Percentiles rank a stretch among this genome's conserved stretches.
These are phyloP conservation scores for Madurella fahalii DNA, from an alignment of 2,329 filamentous ascomycete genomes.

Conservation along the genomic window DNA sequence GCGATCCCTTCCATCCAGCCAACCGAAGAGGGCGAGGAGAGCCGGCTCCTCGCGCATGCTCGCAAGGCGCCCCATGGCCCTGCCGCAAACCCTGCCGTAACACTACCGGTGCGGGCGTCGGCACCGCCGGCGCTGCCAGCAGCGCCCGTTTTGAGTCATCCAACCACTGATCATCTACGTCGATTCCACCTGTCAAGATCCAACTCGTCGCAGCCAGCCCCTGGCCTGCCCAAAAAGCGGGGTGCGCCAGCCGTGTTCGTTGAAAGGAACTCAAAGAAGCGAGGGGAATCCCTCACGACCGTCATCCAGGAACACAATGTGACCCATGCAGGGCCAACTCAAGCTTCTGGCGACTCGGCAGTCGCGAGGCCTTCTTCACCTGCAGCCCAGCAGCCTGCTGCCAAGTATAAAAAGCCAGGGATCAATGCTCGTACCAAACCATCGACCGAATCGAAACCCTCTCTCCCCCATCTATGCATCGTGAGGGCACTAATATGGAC, in stretches of 20 bases:
- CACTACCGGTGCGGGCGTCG: not conserved
- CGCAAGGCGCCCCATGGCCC: constrained; percentile 22
- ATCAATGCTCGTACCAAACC: constrained; percentile 5
- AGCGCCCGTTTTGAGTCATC: not conserved
- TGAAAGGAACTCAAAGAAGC: constrained; percentile 25
- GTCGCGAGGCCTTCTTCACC: not conserved
- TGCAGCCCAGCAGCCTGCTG: not conserved
- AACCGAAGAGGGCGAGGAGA: constrained; percentile 39
- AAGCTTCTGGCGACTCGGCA: not conserved
- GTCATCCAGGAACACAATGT: constrained; percentile 7
- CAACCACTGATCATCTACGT: constrained; percentile 17
- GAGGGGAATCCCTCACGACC: constrained; percentile 13
- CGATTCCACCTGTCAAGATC: constrained; percentile 26
- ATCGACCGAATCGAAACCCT: constrained; percentile 8
- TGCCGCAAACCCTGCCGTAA: constrained; percentile 4
- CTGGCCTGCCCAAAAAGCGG: constrained; percentile 24
- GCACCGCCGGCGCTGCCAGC: not conserved
- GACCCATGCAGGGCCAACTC: not conserved
- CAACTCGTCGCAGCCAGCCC: constrained; percentile 14
- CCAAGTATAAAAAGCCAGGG: constrained; percentile 20
- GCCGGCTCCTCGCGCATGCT: constrained; percentile 12
- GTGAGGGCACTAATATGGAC: constrained; percentile 41
- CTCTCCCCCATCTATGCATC: constrained; percentile 19
- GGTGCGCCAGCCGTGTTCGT: constrained; percentile 24
- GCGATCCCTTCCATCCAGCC: constrained; percentile 46